Percentiles rank a stretch among this genome's conserved stretches.
These are phyloP conservation scores for Colletotrichum limetticola DNA, from an alignment of 2,329 filamentous ascomycete genomes.

Conservation along the genomic window DNA sequence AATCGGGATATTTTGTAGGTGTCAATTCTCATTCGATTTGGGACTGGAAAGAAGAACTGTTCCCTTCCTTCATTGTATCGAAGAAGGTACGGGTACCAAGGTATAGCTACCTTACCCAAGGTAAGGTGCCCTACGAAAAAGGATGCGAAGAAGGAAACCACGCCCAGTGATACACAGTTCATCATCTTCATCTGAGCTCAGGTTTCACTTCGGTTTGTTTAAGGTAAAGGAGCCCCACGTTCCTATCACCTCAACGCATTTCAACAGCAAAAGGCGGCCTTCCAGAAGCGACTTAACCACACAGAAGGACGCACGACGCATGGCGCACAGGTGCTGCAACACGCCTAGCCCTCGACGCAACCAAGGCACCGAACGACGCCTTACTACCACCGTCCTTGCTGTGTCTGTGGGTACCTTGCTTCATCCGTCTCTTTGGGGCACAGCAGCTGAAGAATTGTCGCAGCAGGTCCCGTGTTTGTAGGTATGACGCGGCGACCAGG, in stretches of 20 bases:
- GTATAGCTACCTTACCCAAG: too few relatives aligned
- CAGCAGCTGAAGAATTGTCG: slow-evolving; percentile 3
- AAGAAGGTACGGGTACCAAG: too few relatives aligned
- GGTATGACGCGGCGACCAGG: slow-evolving; percentile 3
- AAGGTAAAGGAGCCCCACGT: not conserved
- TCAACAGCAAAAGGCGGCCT: not conserved
- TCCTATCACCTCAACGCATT: not conserved
- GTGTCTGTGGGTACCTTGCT: slow-evolving; percentile 17
- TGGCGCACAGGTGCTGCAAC: not conserved
- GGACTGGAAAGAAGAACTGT: not conserved
- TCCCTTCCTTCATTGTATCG: not conserved
- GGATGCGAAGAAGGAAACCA: not conserved
- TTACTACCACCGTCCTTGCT: slow-evolving; percentile 17
- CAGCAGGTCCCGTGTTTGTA: slow-evolving; percentile 21
- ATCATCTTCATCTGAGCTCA: not conserved
- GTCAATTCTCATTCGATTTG: not conserved
- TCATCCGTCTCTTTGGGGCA: not conserved
- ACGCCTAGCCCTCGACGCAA: not conserved
- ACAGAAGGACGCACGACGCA: not conserved
- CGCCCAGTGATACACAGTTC: not conserved
- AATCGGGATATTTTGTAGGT: not conserved
- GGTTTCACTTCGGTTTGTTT: not conserved
- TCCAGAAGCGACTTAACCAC: not conserved
- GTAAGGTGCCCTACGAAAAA: not conserved
- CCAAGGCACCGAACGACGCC: not conserved